These are phyloP conservation scores for Amyloporia xantha DNA, from an alignment of 768 basidiomycete genomes.

Conservation along the genomic window DNA sequence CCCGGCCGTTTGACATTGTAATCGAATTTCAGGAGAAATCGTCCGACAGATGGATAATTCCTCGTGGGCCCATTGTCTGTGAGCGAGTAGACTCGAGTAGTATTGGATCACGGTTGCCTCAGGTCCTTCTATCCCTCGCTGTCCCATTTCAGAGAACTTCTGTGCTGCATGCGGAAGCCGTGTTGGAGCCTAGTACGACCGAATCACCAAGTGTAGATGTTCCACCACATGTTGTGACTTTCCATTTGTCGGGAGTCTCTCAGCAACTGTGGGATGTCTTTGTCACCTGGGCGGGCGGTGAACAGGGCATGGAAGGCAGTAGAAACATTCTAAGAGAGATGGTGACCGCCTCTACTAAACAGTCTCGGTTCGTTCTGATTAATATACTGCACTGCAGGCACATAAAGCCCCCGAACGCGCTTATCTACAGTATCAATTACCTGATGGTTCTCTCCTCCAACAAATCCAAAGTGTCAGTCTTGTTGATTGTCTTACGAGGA, in stretches of 20 bases:
- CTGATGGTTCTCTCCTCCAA: slow-evolving; percentile 46
- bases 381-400: background rate
- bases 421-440: slow-evolving; percentile 52
- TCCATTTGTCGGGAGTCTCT: slow-evolving; percentile 44
- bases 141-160: background rate
- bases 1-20: slow-evolving; percentile 52
- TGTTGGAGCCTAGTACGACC: background rate
- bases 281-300: slow-evolving; percentile 53
- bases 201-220: too few relatives aligned
- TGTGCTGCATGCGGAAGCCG: background rate
- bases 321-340: slow-evolving; percentile 36
- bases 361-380: too few relatives aligned
- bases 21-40: slow-evolving; percentile 62
- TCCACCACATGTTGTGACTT: slow-evolving; percentile 35
- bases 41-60: slow-evolving; percentile 61
- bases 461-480: slow-evolving; percentile 53
- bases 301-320: slow-evolving; percentile 46
- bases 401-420: slow-evolving; percentile 39
- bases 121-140: background rate
- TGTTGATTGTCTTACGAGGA: background rate
- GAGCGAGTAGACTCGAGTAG: slow-evolving; percentile 28
- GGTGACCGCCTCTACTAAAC: too few relatives aligned
- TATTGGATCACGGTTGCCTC: background rate
- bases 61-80: slow-evolving; percentile 49
- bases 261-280: slow-evolving; percentile 52